Evolutionary conservation across 2,329 filamentous ascomycete genomes (phyloP).

Genomic region (Alternaria panax): DNA sequence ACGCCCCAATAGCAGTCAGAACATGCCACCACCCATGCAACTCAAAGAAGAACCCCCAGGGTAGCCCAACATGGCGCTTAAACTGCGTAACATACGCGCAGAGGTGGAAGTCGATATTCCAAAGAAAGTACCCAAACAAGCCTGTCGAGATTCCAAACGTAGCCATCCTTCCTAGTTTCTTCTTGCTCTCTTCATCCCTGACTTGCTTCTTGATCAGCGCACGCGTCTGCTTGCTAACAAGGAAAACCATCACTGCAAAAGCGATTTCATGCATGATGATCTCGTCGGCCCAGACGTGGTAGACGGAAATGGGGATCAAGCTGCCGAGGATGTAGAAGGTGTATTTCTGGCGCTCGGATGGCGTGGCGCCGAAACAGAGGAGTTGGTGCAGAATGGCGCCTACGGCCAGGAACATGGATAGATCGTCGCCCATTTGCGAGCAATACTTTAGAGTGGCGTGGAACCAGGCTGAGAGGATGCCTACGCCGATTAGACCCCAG

Average conservation of each 20-base stretch:
- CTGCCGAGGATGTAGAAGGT: conserved; percentile 38
- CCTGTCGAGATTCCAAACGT: conserved; percentile 49
- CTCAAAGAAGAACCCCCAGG: conserved; percentile 64
- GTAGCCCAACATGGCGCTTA: conserved; percentile 59
- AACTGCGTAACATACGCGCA: conserved; percentile 59
- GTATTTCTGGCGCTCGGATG: conserved; percentile 30
- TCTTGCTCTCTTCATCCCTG: conserved; percentile 29
- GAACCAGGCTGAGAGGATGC: conserved; percentile 53
- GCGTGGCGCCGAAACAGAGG: conserved; percentile 51
- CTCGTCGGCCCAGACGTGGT: conserved; percentile 51
- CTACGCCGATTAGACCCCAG: conserved; percentile 54
- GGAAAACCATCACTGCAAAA: conserved; percentile 53
- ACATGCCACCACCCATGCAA: conserved; percentile 72
- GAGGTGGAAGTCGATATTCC: conserved; percentile 64
- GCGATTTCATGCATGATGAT: conserved; percentile 49
- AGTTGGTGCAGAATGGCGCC: conserved; percentile 62
- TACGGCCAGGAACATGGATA: conserved; percentile 65
- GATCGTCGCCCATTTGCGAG: conserved; percentile 62
- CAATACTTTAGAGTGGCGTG: conserved; percentile 57
- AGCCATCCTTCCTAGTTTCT: conserved; percentile 34
- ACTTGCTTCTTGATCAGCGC: conserved; percentile 38
- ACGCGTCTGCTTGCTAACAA: conserved; percentile 45
- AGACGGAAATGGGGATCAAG: conserved; percentile 45
- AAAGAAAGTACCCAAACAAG: conserved; percentile 61
- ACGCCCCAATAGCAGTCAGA: conserved; percentile 64